These are phyloP conservation scores for Papiliotrema flavescens DNA, from an alignment of 1,284 basidiomycete species.

Conservation along the genomic window DNA sequence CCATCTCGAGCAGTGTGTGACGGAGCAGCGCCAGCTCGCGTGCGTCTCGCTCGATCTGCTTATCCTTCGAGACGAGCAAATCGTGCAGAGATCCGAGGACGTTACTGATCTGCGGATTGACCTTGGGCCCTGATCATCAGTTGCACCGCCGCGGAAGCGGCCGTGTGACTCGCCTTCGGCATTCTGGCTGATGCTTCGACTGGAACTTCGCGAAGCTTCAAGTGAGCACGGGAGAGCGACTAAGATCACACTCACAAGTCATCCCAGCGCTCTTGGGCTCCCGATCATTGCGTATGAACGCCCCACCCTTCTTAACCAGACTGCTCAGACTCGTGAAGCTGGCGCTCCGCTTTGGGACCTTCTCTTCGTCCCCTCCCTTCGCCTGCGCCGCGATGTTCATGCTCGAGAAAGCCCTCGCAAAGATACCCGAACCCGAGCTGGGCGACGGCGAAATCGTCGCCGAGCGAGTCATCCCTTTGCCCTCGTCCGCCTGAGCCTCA, in stretches of 20 bases:
- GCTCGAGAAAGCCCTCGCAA: slow-evolving; percentile 14
- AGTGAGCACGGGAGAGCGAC: not conserved
- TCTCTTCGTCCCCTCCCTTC: slow-evolving; percentile 4
- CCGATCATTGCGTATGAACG: not conserved
- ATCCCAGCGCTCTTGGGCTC: not conserved
- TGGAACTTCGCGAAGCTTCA: not conserved
- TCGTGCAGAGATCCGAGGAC: slow-evolving; percentile 33
- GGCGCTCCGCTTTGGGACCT: slow-evolving; percentile 25
- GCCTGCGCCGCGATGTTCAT: slow-evolving; percentile 19
- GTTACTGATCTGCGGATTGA: slow-evolving; percentile 29
- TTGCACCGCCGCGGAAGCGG: not conserved
- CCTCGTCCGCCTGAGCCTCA: not conserved
- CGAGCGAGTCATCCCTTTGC: not conserved
- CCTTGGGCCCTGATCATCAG: not conserved
- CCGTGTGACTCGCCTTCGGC: not conserved
- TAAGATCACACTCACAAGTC: not conserved
- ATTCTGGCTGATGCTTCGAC: not conserved
- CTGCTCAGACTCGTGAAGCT: slow-evolving; percentile 29
- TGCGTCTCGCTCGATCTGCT: slow-evolving; percentile 35
- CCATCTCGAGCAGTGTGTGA: slow-evolving; percentile 31
- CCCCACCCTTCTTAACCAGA: slow-evolving; percentile 22
- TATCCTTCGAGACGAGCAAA: slow-evolving; percentile 32
- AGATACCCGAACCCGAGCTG: slow-evolving; percentile 1
- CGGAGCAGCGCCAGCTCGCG: slow-evolving; percentile 29
- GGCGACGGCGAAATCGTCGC: slow-evolving; percentile 2